Conservation (phyloP, 163 green algal species). For the Scenedesmus sp. region DNA sequence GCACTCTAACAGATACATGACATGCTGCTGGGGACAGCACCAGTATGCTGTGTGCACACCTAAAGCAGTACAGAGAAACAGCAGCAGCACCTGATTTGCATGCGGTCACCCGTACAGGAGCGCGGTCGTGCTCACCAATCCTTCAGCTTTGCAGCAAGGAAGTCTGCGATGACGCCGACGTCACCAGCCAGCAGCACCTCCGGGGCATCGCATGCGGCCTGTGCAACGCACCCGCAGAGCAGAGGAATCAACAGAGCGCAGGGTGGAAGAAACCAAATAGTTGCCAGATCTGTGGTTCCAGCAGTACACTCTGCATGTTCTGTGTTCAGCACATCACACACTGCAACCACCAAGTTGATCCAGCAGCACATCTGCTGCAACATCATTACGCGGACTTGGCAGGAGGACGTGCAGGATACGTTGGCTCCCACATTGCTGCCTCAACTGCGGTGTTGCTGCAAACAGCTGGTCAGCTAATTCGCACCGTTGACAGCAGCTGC, state of each 20-base stretch:
- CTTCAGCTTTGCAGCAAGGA: conserved; percentile 35
- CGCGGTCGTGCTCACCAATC: conserved; percentile 24
- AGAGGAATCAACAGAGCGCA: background rate
- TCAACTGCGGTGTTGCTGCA: background rate
- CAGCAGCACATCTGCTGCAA: background rate
- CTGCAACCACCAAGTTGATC: background rate
- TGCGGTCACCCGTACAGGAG: background rate
- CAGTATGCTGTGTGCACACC: background rate
- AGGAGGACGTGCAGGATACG: too few relatives aligned
- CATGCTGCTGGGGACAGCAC: too few relatives aligned
- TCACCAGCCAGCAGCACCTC: conserved; percentile 1
- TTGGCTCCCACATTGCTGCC: too few relatives aligned
- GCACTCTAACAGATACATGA: too few relatives aligned
- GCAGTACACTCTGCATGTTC: background rate
- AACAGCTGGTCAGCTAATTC: background rate
- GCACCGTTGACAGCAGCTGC: conserved; percentile 43
- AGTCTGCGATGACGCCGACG: conserved; percentile 39
- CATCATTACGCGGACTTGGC: too few relatives aligned
- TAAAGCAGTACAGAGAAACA: background rate
- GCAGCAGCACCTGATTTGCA: background rate
- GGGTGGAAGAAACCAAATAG: background rate
- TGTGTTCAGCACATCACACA: background rate
- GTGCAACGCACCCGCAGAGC: background rate
- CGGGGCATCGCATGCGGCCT: conserved; percentile 21
- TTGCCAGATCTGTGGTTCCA: background rate